Conservation (phyloP, 352 stramenopile genomes). For the Phytophthora pini region DNA sequence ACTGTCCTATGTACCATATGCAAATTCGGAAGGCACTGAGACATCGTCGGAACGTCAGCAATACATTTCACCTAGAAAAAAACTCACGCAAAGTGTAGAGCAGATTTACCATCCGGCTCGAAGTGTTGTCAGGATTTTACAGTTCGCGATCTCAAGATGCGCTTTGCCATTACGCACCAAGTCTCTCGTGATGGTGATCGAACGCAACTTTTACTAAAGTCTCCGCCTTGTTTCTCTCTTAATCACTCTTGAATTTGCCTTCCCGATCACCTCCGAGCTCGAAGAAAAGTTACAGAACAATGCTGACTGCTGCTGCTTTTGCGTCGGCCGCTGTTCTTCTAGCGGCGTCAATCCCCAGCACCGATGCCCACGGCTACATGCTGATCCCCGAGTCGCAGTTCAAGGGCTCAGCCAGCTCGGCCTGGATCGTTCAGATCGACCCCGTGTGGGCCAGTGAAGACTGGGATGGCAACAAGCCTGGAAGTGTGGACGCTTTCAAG, state of each 20-base stretch:
- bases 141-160: constrained; percentile 10
- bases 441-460: constrained; percentile 28
- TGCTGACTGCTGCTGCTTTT: constrained; percentile 28
- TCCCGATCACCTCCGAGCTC: background rate
- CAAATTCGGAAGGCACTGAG: background rate
- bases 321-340: constrained; percentile 27
- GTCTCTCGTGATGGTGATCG: background rate
- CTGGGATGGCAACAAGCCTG: constrained; percentile 40
- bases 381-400: constrained; percentile 40
- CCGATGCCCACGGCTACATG: constrained; percentile 40
- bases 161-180: constrained; percentile 4
- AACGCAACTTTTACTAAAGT: background rate
- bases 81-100: background rate
- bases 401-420: constrained; percentile 30
- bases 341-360: constrained; percentile 19
- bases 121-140: constrained; percentile 11
- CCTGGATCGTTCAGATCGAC: constrained; percentile 42
- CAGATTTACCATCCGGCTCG: constrained; percentile 7
- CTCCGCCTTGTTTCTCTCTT: background rate
- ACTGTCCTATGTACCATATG: constrained; percentile 5
- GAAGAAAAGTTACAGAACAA: constrained; percentile 1
- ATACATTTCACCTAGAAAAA: background rate
- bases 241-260: constrained; percentile 18
- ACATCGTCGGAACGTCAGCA: constrained; percentile 1
- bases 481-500: constrained; percentile 29